Percentiles rank a stretch among this genome's conserved stretches.
phyloP scores from a whole-genome alignment of 2,329 filamentous ascomycete species.

The Hymenoscyphus fraxineus region DNA sequence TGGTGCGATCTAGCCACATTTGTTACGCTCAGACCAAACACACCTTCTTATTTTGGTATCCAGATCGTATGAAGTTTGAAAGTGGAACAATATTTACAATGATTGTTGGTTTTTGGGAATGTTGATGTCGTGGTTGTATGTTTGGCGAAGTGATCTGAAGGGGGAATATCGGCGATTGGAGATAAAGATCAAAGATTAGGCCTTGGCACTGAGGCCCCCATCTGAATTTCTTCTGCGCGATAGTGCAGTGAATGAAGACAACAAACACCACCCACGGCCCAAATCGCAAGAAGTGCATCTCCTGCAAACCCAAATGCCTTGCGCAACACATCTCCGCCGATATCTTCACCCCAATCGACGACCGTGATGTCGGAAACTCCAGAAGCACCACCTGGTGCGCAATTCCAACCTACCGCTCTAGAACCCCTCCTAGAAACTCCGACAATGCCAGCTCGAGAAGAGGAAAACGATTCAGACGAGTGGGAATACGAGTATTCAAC shows the following conservation, averaged over 20 bases:
- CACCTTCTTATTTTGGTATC: background rate
- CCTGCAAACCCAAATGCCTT: conserved; percentile 21
- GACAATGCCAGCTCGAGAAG: conserved; percentile 11
- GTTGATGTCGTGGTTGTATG: background rate
- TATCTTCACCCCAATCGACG: conserved; percentile 27
- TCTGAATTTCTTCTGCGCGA: background rate
- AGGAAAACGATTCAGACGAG: conserved; percentile 51
- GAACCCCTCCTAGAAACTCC: conserved; percentile 10
- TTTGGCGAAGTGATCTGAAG: background rate
- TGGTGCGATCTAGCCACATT: background rate
- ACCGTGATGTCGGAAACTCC: conserved; percentile 25
- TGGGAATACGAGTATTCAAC: conserved; percentile 67
- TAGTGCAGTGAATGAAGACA: background rate
- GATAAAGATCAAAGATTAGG: background rate
- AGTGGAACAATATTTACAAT: background rate
- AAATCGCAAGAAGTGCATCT: background rate
- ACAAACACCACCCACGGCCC: background rate
- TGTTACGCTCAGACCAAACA: background rate
- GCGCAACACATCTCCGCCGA: conserved; percentile 15
- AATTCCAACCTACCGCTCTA: conserved; percentile 8
- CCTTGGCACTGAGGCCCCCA: background rate
- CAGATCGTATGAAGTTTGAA: background rate
- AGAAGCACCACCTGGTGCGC: background rate
- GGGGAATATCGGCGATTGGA: background rate
- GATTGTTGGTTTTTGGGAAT: background rate